Evolutionary conservation across 139 green algal species (phyloP).

Genomic region (Coelastrella sp.): DNA sequence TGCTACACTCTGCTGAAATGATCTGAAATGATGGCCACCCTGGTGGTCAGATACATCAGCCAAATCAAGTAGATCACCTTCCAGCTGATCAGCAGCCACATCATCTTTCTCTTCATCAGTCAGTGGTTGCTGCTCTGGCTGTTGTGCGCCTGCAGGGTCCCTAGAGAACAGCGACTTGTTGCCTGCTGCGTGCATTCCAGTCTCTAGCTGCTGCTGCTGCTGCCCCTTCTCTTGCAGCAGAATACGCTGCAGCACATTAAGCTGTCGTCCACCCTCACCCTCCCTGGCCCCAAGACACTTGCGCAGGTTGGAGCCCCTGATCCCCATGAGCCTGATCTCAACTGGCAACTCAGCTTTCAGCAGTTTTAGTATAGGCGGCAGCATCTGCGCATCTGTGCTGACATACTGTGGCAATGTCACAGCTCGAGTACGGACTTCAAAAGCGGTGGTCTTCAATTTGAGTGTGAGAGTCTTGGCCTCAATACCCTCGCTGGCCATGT

Average conservation of each 20-base stretch:
- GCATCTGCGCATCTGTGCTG: conserved; percentile 67
- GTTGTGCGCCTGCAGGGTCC: not conserved
- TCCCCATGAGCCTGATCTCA: conserved; percentile 84
- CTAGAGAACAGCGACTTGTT: not conserved
- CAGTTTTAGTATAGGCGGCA: conserved; percentile 66
- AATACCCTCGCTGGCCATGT: conserved; percentile 81
- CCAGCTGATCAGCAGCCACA: too few species aligned
- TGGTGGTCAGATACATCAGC: too few species aligned
- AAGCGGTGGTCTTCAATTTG: conserved; percentile 86
- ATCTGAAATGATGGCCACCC: too few species aligned
- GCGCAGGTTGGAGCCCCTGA: conserved; percentile 79
- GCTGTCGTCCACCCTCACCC: not conserved
- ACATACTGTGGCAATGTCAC: conserved; percentile 73
- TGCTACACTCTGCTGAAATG: too few species aligned
- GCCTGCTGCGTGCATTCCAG: not conserved
- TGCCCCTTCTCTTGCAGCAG: conserved; percentile 6
- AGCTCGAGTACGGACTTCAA: conserved; percentile 78
- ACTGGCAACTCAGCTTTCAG: conserved; percentile 80
- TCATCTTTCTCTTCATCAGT: too few species aligned
- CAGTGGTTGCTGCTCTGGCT: conserved; percentile 15
- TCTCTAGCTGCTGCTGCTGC: not conserved
- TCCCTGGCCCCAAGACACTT: conserved; percentile 5
- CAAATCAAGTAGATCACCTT: too few species aligned
- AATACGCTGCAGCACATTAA: conserved; percentile 8
- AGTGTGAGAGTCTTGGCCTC: conserved; percentile 84